Conservation (phyloP, 179 eudicot species). For the Drosera spatulata region DNA sequence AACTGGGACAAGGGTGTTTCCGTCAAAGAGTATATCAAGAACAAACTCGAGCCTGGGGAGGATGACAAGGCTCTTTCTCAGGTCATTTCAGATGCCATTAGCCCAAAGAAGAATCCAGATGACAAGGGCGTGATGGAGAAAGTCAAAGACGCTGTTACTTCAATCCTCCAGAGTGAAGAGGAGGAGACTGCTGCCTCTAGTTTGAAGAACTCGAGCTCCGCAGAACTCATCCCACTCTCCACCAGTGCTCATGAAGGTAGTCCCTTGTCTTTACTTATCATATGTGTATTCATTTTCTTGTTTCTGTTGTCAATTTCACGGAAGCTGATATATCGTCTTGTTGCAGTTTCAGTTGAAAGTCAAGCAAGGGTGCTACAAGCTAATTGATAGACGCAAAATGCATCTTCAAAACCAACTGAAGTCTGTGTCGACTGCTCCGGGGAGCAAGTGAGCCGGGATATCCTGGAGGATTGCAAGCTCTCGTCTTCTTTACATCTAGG, state of each 20-base stretch:
- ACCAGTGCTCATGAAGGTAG: slow-evolving; percentile 41
- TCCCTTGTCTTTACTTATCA: background rate
- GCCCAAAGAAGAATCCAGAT: slow-evolving; percentile 33
- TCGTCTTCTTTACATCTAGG: too few species aligned
- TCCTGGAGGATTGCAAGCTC: too few species aligned
- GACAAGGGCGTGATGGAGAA: slow-evolving; percentile 64
- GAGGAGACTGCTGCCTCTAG: slow-evolving; percentile 11
- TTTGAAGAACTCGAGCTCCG: slow-evolving; percentile 10
- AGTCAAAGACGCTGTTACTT: slow-evolving; percentile 56
- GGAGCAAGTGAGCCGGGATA: too few species aligned
- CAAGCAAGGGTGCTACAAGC: slow-evolving; percentile 43
- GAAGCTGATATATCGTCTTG: background rate
- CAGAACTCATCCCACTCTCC: slow-evolving; percentile 27
- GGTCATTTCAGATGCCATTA: slow-evolving; percentile 64
- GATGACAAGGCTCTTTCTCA: slow-evolving; percentile 71
- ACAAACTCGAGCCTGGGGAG: slow-evolving; percentile 78
- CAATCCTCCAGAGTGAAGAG: slow-evolving; percentile 24
- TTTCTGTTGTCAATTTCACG: background rate
- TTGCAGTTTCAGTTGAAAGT: slow-evolving; percentile 47
- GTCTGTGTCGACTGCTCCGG: too few species aligned
- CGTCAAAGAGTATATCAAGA: slow-evolving; percentile 62
- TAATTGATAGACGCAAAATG: slow-evolving; percentile 7
- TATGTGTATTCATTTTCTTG: background rate
- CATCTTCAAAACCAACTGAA: too few species aligned
- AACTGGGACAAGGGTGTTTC: slow-evolving; percentile 58